These are phyloP conservation scores for Ordospora pajunii DNA, from an alignment of 371 early-diverging fungal species.

Conservation along the genomic window DNA sequence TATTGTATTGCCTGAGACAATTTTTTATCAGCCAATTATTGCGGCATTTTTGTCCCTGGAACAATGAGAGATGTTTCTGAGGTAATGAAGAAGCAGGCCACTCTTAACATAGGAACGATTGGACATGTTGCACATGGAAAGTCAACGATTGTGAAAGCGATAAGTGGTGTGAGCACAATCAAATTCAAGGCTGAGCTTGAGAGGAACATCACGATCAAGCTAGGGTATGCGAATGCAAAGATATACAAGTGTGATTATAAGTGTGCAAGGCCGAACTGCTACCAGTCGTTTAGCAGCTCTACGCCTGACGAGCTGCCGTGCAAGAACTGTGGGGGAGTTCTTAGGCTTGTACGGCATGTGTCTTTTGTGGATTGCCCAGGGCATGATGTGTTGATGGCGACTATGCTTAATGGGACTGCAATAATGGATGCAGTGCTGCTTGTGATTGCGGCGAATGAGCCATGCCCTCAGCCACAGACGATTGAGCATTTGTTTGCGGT, in stretches of 20 bases:
- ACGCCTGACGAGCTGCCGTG: constrained; percentile 74
- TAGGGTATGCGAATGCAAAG: constrained; percentile 99
- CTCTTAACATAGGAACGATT: constrained; percentile 97
- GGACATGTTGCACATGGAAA: constrained; percentile 99
- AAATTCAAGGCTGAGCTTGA: constrained; percentile 97
- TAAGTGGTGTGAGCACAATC: constrained; percentile 95
- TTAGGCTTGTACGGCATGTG: constrained; percentile 70
- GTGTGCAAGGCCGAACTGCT: constrained; percentile 59
- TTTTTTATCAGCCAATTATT: neutral
- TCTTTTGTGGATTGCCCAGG: constrained; percentile 99
- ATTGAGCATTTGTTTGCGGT: constrained; percentile 98
- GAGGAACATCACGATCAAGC: constrained; percentile 98
- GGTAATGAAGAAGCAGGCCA: constrained; percentile 63
- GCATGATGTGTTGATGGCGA: constrained; percentile 99
- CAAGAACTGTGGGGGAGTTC: constrained; percentile 73
- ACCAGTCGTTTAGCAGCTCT: constrained; percentile 46
- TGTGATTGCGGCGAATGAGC: constrained; percentile 96
- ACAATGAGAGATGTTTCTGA: constrained; percentile 5
- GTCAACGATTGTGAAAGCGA: constrained; percentile 96
- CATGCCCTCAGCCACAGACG: constrained; percentile 99
- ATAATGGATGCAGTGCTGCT: constrained; percentile 99
- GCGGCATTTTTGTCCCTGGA: neutral
- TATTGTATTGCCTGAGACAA: neutral
- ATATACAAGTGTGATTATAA: constrained; percentile 62
- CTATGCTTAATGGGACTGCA: constrained; percentile 99